Percentiles rank a stretch among this genome's conserved stretches.
phyloP scores from a whole-genome alignment of 2,329 filamentous ascomycete genomes.

The Cladorrhinum sp. region DNA sequence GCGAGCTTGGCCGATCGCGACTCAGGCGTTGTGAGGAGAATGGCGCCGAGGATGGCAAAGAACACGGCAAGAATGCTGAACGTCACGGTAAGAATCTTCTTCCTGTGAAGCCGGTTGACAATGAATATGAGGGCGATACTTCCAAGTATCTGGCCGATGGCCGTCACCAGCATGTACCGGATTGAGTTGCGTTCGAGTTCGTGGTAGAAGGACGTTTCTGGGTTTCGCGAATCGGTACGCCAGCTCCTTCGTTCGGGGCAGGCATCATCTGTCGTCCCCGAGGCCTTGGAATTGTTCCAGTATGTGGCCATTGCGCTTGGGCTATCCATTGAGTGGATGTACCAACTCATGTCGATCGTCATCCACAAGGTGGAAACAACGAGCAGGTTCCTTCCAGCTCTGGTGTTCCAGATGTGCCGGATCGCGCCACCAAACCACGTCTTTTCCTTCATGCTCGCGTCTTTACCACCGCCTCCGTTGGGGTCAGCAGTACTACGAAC shows the following conservation, averaged over 20 bases:
- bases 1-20: slow-evolving; percentile 9
- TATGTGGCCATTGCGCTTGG: background rate
- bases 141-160: slow-evolving; percentile 10
- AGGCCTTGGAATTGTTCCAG: background rate
- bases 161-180: slow-evolving; percentile 8
- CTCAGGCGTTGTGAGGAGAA: slow-evolving; percentile 17
- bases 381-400: slow-evolving; percentile 32
- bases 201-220: slow-evolving; percentile 1
- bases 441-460: background rate
- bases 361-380: slow-evolving; percentile 50
- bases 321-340: slow-evolving; percentile 34
- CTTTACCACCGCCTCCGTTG: background rate
- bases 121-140: slow-evolving; percentile 1
- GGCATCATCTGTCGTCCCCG: background rate
- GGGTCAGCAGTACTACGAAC: background rate
- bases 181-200: slow-evolving; percentile 6
- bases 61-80: slow-evolving; percentile 15
- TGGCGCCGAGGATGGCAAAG: slow-evolving; percentile 22
- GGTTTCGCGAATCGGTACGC: background rate
- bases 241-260: background rate
- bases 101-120: slow-evolving; percentile 4
- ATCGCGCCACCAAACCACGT: slow-evolving; percentile 20
- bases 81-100: slow-evolving; percentile 5
- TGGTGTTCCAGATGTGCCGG: slow-evolving; percentile 25
- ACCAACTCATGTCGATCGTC: slow-evolving; percentile 54